Conservation (phyloP, 768 basidiomycete species). For the Lactarius sanguifluus region DNA sequence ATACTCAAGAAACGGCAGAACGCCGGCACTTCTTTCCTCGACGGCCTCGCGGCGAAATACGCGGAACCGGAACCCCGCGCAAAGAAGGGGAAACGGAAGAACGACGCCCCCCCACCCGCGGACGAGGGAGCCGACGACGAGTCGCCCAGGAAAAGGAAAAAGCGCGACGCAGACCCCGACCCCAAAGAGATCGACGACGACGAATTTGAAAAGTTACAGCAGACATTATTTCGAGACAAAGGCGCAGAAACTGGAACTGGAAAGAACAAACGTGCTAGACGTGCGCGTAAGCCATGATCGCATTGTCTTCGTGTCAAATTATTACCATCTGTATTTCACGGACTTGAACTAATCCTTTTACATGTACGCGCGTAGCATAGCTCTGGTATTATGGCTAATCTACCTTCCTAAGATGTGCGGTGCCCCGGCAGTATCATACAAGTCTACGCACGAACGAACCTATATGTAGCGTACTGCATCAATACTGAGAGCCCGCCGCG, state of each 20-base stretch:
- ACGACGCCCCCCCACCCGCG: conserved; percentile 40
- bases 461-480: conserved; percentile 77
- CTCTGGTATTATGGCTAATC: conserved; percentile 13
- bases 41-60: conserved; percentile 74
- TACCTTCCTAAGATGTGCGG: not conserved
- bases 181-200: conserved; percentile 65
- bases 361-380: conserved; percentile 16
- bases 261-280: conserved; percentile 24
- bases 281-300: conserved; percentile 18
- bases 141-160: conserved; percentile 49
- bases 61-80: conserved; percentile 45
- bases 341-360: conserved; percentile 4
- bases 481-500: conserved; percentile 78
- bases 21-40: conserved; percentile 71
- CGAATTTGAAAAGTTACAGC: conserved; percentile 60
- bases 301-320: not conserved
- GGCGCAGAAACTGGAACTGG: conserved; percentile 30
- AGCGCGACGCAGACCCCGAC: conserved; percentile 36
- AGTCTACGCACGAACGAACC: not conserved
- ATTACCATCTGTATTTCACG: conserved; percentile 2
- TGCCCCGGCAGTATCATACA: conserved; percentile 4
- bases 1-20: conserved; percentile 76
- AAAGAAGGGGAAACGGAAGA: conserved; percentile 48
- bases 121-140: conserved; percentile 43
- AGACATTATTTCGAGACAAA: conserved; percentile 52